These are phyloP conservation scores for Fusarium concolor DNA, from an alignment of 2,329 filamentous ascomycete species.

Conservation along the genomic window DNA sequence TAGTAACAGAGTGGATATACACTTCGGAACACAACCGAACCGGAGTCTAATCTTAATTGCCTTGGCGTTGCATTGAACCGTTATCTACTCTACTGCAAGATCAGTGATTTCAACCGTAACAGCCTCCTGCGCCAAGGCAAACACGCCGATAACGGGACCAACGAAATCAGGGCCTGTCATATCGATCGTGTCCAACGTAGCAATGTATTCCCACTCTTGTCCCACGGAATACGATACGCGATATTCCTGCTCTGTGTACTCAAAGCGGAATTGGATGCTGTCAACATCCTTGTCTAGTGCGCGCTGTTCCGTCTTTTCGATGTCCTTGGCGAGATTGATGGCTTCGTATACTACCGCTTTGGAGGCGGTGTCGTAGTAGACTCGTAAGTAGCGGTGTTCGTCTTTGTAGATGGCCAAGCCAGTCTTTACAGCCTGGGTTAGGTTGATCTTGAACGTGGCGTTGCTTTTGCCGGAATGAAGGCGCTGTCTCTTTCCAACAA, in stretches of 20 bases:
- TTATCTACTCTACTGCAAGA: slow-evolving; percentile 11
- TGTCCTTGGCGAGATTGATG: slow-evolving; percentile 2
- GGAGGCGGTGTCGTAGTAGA: neutral
- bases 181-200: slow-evolving; percentile 11
- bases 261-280: neutral
- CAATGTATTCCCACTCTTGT: neutral
- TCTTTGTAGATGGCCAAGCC: slow-evolving; percentile 3
- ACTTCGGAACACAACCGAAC: neutral
- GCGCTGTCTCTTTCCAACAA: slow-evolving; percentile 21
- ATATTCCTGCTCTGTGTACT: slow-evolving; percentile 17
- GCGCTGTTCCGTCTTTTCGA: neutral
- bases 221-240: neutral
- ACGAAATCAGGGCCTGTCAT: slow-evolving; percentile 25
- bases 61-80: neutral
- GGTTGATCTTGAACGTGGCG: neutral
- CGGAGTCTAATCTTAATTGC: neutral
- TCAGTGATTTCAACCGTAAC: slow-evolving; percentile 7
- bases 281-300: neutral
- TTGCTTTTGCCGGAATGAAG: slow-evolving; percentile 3
- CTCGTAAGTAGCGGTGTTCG: slow-evolving; percentile 11
- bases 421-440: neutral
- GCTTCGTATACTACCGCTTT: neutral
- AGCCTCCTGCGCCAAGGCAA: neutral
- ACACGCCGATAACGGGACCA: slow-evolving; percentile 20
- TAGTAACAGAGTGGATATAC: neutral